Base-by-base conservation (phyloP, 2,329 filamentous ascomycete genomes). In the Dactylellina drechsleri region DNA sequence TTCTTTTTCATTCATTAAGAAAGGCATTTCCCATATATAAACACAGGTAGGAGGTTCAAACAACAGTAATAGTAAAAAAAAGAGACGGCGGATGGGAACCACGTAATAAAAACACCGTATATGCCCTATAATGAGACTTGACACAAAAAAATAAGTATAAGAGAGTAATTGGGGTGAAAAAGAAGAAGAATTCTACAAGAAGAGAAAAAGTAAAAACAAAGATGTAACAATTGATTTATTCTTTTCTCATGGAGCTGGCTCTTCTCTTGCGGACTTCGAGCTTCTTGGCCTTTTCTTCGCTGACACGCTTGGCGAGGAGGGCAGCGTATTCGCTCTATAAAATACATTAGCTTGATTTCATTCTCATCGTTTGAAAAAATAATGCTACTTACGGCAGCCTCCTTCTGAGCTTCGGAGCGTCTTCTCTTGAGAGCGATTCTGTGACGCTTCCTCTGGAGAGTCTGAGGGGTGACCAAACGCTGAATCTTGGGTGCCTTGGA, bases 401-500 rank as follows among this genome's bases (percentile, higher is more conserved):
- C 95, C 90, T 97, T 97, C 87, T 92, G 89, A 86, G 93, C 91
- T 88, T 99, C 95, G 83, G 93, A 87, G 84, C 93, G 92, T 85
- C 95, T 94, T 85, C 94, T 92, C 93, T 99, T 99, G 87, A 99
- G 91, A 83, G 95, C 94, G 82, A 96, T 87, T 82, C 93, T 89
- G 89, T 98, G 95, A 83, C 95, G 93, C 92, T 98, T 99, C 91
- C 97, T 95, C 90, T 99, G 95, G 83, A 99, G 93, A 85, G 95
- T 95, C 88, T 98, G 95, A 85, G 95, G 95, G 83, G 95, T 99
- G 82, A 99, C 93, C 82, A 99, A 92, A 85, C 95, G 92, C 90
- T 99, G 95, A 87, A 99, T 99, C 89, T 94, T 96, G 85, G 95
- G 95, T 82, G 95, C 95, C 92, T 99, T 99, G 91, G 94, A 97